Evolutionary conservation across 306 rosid genomes (phyloP).

Genomic region (Mimosa bimucronata): DNA sequence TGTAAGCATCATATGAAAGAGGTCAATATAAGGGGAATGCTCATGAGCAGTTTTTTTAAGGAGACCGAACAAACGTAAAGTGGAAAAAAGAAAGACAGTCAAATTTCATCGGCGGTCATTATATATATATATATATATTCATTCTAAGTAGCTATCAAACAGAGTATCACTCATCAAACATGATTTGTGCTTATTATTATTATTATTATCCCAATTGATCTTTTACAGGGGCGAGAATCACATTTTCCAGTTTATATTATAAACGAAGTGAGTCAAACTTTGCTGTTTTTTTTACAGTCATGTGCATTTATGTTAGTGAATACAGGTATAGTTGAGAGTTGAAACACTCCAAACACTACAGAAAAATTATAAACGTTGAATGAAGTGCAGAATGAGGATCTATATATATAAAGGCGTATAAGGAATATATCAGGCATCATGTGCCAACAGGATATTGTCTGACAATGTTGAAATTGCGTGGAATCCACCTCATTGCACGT

Average conservation of each 20-base stretch:
- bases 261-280: background rate
- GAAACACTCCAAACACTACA: background rate
- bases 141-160: background rate
- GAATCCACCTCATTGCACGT: background rate
- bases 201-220: background rate
- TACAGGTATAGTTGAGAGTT: background rate
- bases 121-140: background rate
- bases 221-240: background rate
- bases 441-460: background rate
- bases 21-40: background rate
- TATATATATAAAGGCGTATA: too few relatives aligned
- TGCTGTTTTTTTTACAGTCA: background rate
- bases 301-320: background rate
- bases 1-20: background rate
- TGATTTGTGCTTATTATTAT: too few relatives aligned
- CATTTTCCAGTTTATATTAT: background rate
- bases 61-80: background rate
- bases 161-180: background rate
- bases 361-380: background rate
- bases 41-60: background rate
- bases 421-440: constrained; percentile 2
- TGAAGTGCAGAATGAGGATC: background rate
- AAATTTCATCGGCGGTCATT: background rate
- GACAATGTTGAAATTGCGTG: background rate
- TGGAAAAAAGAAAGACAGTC: background rate